Percentiles rank a stretch among this genome's conserved stretches.
Conservation (phyloP, 2,329 filamentous ascomycete species). For the Raffaelea albimanens region DNA sequence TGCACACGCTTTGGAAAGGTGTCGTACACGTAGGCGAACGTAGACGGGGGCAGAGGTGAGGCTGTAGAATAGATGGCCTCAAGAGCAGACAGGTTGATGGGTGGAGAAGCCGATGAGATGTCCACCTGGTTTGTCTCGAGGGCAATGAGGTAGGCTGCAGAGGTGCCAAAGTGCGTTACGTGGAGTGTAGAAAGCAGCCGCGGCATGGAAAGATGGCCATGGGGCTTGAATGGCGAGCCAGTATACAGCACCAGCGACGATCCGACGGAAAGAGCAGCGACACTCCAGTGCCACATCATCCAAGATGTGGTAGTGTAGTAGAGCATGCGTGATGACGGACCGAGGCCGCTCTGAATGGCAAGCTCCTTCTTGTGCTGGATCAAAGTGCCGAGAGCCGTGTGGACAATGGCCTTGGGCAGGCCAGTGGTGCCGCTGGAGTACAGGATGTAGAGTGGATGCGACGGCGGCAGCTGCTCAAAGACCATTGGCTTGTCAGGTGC, state of each 20-base stretch:
- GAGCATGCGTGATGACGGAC: constrained; percentile 63
- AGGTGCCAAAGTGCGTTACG: constrained; percentile 92
- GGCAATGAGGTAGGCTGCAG: constrained; percentile 83
- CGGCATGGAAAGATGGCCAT: constrained; percentile 73
- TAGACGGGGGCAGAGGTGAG: constrained; percentile 83
- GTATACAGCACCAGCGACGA: constrained; percentile 83
- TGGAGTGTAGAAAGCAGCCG: constrained; percentile 67
- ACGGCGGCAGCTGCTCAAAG: constrained; percentile 72
- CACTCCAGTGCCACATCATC: constrained; percentile 99
- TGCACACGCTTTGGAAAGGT: constrained; percentile 75
- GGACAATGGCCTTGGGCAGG: constrained; percentile 85
- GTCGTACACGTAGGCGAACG: constrained; percentile 80
- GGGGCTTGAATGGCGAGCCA: constrained; percentile 77
- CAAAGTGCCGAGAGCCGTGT: constrained; percentile 80
- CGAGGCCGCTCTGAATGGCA: constrained; percentile 74
- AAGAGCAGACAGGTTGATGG: constrained; percentile 52
- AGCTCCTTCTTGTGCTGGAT: constrained; percentile 98
- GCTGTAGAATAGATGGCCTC: constrained; percentile 91
- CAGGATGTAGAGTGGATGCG: constrained; percentile 86
- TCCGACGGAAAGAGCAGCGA: constrained; percentile 75
- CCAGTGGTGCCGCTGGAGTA: constrained; percentile 89
- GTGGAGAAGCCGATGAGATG: constrained; percentile 45
- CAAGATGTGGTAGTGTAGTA: constrained; percentile 85
- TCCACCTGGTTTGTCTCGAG: constrained; percentile 67
- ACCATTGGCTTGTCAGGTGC: constrained; percentile 35